Conservation (phyloP, 2,329 filamentous ascomycete species). For the Fusarium concolor region DNA sequence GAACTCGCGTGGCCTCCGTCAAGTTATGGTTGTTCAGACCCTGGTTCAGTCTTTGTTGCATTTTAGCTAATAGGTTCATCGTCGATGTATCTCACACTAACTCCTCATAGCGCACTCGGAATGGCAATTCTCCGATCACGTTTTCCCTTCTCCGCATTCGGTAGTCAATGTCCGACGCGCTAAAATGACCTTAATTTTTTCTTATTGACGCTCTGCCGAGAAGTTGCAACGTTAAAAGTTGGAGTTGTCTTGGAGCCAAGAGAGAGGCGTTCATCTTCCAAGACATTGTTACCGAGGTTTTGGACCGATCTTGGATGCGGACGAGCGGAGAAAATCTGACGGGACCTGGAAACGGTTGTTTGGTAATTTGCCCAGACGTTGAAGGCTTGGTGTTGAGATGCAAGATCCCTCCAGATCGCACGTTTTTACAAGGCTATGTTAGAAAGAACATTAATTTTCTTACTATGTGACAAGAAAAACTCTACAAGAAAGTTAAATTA, state of each 20-base stretch:
- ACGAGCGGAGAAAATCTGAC: constrained; percentile 2
- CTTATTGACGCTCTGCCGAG: background rate
- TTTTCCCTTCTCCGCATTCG: constrained; percentile 14
- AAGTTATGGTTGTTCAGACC: background rate
- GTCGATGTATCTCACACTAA: background rate
- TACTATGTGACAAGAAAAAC: too few species aligned
- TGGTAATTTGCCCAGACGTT: background rate
- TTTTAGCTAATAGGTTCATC: constrained; percentile 3
- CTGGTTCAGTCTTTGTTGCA: background rate
- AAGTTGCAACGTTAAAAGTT: background rate
- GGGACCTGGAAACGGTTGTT: background rate
- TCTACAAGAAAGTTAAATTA: too few species aligned
- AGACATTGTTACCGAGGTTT: constrained; percentile 6
- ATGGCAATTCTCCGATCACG: constrained; percentile 1
- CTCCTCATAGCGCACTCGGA: background rate
- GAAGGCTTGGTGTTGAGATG: background rate
- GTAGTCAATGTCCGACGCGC: constrained; percentile 8
- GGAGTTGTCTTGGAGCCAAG: constrained; percentile 1
- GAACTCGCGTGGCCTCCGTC: constrained; percentile 9
- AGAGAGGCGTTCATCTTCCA: constrained; percentile 1
- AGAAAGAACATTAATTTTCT: too few species aligned
- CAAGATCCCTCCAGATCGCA: background rate
- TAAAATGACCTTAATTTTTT: constrained; percentile 1
- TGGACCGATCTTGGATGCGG: constrained; percentile 8
- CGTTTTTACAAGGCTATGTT: background rate